phyloP scores from a whole-genome alignment of 1,284 basidiomycete genomes.

The Phylloboletellus chloephorus region DNA sequence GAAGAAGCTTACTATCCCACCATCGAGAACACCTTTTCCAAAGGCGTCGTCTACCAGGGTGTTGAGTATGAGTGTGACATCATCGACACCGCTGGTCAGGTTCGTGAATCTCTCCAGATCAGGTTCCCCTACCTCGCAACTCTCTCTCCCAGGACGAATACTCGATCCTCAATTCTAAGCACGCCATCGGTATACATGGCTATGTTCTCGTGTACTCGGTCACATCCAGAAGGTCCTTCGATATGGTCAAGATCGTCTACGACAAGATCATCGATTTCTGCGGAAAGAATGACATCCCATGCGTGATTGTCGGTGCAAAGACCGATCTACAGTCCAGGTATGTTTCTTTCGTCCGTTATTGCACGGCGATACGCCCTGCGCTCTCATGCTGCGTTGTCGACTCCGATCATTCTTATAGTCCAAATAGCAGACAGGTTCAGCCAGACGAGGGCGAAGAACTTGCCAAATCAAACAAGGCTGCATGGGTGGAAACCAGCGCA shows the following conservation, averaged over 20 bases:
- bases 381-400: slow-evolving; percentile 16
- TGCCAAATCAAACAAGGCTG: slow-evolving; percentile 68
- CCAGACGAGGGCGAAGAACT: slow-evolving; percentile 71
- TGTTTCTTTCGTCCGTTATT: slow-evolving; percentile 23
- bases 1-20: slow-evolving; percentile 91
- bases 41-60: slow-evolving; percentile 80
- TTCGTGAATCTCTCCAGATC: slow-evolving; percentile 11
- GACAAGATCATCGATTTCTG: slow-evolving; percentile 98
- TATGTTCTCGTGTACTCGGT: slow-evolving; percentile 95
- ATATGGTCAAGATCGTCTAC: slow-evolving; percentile 93
- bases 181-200: slow-evolving; percentile 80
- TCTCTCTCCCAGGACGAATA: slow-evolving; percentile 62
- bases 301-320: slow-evolving; percentile 97
- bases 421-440: slow-evolving; percentile 67
- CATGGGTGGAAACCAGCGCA: slow-evolving; percentile 86
- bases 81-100: slow-evolving; percentile 98
- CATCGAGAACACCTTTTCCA: slow-evolving; percentile 86
- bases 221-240: slow-evolving; percentile 86
- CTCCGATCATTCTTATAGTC: slow-evolving; percentile 26
- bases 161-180: slow-evolving; percentile 77
- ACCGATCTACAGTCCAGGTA: slow-evolving; percentile 76
- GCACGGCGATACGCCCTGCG: slow-evolving; percentile 11
- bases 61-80: slow-evolving; percentile 93
- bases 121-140: background rate
- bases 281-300: slow-evolving; percentile 85